Evolutionary conservation across 2,329 filamentous ascomycete species (phyloP).

Genomic region (Aspergillus sp.): DNA sequence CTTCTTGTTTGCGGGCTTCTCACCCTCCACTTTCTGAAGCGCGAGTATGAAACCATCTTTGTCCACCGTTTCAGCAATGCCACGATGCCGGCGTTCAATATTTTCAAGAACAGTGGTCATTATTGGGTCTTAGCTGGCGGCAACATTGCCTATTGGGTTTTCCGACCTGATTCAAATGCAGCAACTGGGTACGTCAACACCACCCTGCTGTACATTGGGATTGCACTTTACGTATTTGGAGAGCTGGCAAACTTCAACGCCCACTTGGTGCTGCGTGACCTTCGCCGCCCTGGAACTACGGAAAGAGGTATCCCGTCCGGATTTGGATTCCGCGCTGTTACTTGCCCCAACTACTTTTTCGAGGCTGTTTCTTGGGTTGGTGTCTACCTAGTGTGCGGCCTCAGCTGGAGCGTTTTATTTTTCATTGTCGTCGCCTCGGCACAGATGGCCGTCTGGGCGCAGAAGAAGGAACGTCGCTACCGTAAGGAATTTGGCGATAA

Average conservation of each 20-base stretch:
- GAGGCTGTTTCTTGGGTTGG: conserved; percentile 85
- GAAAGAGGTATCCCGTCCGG: conserved; percentile 86
- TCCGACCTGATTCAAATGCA: conserved; percentile 70
- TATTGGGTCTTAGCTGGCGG: conserved; percentile 87
- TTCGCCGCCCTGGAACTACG: conserved; percentile 76
- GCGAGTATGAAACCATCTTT: conserved; percentile 90
- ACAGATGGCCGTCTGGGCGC: conserved; percentile 86
- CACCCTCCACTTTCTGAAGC: conserved; percentile 84
- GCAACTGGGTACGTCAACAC: conserved; percentile 53
- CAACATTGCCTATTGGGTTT: conserved; percentile 81
- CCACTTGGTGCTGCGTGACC: conserved; percentile 73
- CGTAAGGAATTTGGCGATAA: conserved; percentile 86
- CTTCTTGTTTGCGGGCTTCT: conserved; percentile 72
- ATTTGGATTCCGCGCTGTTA: conserved; percentile 81
- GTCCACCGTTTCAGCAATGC: conserved; percentile 92
- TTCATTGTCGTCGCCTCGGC: conserved; percentile 72
- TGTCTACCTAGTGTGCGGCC: conserved; percentile 72
- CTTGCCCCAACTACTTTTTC: conserved; percentile 97
- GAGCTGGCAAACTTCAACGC: conserved; percentile 79
- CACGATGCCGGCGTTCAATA: conserved; percentile 88
- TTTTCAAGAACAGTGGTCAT: conserved; percentile 92
- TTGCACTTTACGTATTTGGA: conserved; percentile 72
- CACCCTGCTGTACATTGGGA: conserved; percentile 62
- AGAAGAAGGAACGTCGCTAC: conserved; percentile 88
- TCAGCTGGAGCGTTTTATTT: conserved; percentile 71